These are phyloP conservation scores for Aegilops longissima DNA, from an alignment of 176 grass and related monocot genomes.

Conservation along the genomic window DNA sequence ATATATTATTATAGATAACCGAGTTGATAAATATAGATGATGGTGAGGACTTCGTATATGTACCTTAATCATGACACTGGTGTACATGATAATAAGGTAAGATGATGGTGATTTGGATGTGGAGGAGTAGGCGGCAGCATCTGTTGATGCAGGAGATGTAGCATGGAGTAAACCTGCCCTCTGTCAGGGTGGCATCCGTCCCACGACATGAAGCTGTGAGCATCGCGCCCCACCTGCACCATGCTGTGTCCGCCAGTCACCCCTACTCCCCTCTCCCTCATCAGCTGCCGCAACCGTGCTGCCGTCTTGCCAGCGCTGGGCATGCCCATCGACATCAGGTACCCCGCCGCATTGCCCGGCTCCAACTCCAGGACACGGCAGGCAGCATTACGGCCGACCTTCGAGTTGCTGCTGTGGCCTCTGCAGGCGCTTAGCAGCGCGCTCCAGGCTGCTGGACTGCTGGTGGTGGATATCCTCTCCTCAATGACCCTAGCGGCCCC, in stretches of 20 bases:
- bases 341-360: conserved; percentile 46
- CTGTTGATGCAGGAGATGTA: conserved; percentile 38
- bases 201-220: conserved; percentile 48
- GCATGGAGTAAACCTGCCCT: conserved; percentile 42
- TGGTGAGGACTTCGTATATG: background rate
- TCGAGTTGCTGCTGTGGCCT: background rate
- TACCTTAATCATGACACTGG: too few relatives aligned
- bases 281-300: background rate
- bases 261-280: conserved; percentile 47
- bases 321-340: conserved; percentile 38
- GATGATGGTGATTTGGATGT: background rate
- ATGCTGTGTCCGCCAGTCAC: conserved; percentile 39
- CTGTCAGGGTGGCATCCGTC: conserved; percentile 46
- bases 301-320: background rate
- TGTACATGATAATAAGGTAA: background rate
- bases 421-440: conserved; percentile 58
- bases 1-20: background rate
- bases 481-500: conserved; percentile 33
- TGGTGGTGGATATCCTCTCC: conserved; percentile 3
- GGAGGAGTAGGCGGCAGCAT: background rate
- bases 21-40: background rate
- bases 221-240: conserved; percentile 11
- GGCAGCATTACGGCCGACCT: conserved; percentile 17
- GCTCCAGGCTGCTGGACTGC: conserved; percentile 44
- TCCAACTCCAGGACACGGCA: conserved; percentile 50